These are phyloP conservation scores for Aspergillus carlsbadensis DNA, from an alignment of 495 filamentous ascomycete species.

Conservation along the genomic window DNA sequence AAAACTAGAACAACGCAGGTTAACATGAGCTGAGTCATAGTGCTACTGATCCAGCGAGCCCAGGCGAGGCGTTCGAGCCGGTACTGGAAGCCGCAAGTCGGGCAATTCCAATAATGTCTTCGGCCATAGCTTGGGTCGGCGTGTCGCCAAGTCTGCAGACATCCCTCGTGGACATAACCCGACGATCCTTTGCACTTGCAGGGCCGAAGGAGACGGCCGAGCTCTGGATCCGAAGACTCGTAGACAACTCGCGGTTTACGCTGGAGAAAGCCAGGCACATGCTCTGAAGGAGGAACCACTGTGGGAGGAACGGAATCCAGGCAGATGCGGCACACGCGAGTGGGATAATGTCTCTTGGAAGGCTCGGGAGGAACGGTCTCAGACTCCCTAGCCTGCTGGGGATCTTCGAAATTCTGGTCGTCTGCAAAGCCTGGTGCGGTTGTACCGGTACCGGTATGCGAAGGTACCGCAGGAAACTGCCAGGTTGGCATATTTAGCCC, in stretches of 20 bases:
- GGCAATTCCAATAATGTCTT: slow-evolving; percentile 81
- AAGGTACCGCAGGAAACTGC: slow-evolving; percentile 21
- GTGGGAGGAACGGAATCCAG: slow-evolving; percentile 81
- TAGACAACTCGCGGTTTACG: slow-evolving; percentile 66
- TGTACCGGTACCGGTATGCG: slow-evolving; percentile 6
- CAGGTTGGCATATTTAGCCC: slow-evolving; percentile 21
- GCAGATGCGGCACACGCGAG: slow-evolving; percentile 88
- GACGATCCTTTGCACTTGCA: slow-evolving; percentile 92
- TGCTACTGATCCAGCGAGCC: slow-evolving; percentile 72
- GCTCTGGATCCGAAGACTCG: slow-evolving; percentile 67
- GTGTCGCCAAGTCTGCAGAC: slow-evolving; percentile 81
- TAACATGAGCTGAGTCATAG: slow-evolving; percentile 57
- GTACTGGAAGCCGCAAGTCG: slow-evolving; percentile 85
- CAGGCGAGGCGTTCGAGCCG: slow-evolving; percentile 74
- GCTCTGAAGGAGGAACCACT: slow-evolving; percentile 61
- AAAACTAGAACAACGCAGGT: slow-evolving; percentile 68
- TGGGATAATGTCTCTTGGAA: slow-evolving; percentile 53
- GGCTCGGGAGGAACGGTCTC: slow-evolving; percentile 19
- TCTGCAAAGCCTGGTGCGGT: slow-evolving; percentile 6
- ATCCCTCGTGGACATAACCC: slow-evolving; percentile 94
- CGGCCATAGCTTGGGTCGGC: slow-evolving; percentile 64
- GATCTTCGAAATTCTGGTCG: slow-evolving; percentile 18
- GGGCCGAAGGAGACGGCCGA: slow-evolving; percentile 81
- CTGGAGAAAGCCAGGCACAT: slow-evolving; percentile 62
- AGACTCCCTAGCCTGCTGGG: slow-evolving; percentile 14